Conservation (phyloP, 768 basidiomycete species). For the Suillus spraguei region DNA sequence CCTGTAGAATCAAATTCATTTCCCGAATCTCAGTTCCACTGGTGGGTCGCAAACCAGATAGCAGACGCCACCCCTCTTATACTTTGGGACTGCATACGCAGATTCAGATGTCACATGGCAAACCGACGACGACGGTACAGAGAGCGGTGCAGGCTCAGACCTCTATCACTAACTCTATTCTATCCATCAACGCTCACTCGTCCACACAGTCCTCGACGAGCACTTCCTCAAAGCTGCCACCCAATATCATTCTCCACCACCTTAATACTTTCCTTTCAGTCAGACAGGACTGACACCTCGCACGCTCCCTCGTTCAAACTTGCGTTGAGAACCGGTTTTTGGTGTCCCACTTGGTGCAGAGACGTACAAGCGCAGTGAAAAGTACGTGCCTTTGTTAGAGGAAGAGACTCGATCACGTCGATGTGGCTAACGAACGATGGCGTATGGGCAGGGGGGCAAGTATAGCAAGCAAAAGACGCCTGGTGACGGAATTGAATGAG, state of each 20-base stretch:
- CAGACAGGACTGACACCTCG: not conserved
- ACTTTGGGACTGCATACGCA: not conserved
- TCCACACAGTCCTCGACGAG: not conserved
- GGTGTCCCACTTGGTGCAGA: not conserved
- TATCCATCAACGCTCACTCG: not conserved
- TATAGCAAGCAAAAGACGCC: not conserved
- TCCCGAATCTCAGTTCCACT: too few relatives aligned
- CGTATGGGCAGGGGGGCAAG: not conserved
- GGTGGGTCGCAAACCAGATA: conserved; percentile 48
- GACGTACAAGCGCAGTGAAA: not conserved
- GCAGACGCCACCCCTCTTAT: conserved; percentile 75
- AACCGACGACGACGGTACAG: not conserved
- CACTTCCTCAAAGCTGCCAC: not conserved
- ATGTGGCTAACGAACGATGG: conserved; percentile 2
- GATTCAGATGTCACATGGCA: not conserved
- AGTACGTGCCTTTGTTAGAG: not conserved
- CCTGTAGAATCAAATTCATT: too few relatives aligned
- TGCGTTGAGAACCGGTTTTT: not conserved
- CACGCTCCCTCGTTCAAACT: not conserved
- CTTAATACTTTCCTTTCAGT: conserved; percentile 4
- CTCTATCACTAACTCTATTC: not conserved
- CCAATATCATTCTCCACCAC: conserved; percentile 1
- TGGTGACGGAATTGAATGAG: not conserved
- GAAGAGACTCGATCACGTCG: conserved; percentile 1
- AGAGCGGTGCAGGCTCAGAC: not conserved